These are phyloP conservation scores for Pilatotrama ljubarskyi DNA, from an alignment of 768 basidiomycete genomes.

Conservation along the genomic window DNA sequence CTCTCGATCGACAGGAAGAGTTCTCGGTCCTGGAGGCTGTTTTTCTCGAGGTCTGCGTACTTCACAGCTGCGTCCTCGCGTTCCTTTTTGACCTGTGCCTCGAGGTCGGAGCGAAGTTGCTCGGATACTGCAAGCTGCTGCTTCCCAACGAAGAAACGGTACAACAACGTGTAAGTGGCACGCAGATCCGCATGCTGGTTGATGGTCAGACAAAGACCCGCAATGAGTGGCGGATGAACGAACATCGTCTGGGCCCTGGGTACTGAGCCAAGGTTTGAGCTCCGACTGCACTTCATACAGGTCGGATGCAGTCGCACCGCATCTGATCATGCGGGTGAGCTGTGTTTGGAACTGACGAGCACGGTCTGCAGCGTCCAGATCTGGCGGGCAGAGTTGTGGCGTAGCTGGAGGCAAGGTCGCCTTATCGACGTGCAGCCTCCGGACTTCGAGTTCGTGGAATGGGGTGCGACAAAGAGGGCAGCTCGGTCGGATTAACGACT, in stretches of 20 bases:
- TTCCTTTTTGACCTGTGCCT: constrained; percentile 27
- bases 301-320: constrained; percentile 41
- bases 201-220: background rate
- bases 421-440: constrained; percentile 62
- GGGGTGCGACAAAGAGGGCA: constrained; percentile 67
- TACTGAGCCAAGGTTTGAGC: constrained; percentile 26
- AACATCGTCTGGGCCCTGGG: constrained; percentile 26
- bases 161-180: constrained; percentile 25
- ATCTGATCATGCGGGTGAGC: constrained; percentile 53
- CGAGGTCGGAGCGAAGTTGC: constrained; percentile 19
- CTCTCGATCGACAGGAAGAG: constrained; percentile 51
- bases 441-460: constrained; percentile 47
- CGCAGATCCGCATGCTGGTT: constrained; percentile 29
- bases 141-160: constrained; percentile 21
- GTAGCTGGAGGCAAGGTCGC: constrained; percentile 33
- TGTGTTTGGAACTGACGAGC: constrained; percentile 53
- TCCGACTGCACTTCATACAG: constrained; percentile 24
- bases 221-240: background rate
- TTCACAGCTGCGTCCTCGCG: constrained; percentile 41
- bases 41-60: constrained; percentile 42
- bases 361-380: constrained; percentile 34
- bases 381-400: constrained; percentile 1
- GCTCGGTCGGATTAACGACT: constrained; percentile 44
- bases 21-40: constrained; percentile 51
- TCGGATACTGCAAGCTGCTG: constrained; percentile 13